Percentiles rank a stretch among this genome's conserved stretches.
phyloP scores from a whole-genome alignment of 2,329 filamentous ascomycete species.

The Leptographium wingfieldii region DNA sequence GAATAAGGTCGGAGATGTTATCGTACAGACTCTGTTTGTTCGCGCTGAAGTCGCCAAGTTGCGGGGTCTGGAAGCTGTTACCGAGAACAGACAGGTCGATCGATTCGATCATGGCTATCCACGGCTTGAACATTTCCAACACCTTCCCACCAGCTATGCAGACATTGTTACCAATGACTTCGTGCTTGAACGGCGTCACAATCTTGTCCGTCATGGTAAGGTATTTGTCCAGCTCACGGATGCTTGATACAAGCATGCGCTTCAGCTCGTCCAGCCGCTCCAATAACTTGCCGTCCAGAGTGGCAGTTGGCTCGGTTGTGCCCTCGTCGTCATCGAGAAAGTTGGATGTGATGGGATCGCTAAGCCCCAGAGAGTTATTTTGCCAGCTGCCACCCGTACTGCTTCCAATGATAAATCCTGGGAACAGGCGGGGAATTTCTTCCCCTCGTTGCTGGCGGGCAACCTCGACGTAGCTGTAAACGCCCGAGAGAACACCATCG shows the following conservation, averaged over 20 bases:
- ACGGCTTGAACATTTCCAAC: conserved; percentile 78
- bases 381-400: conserved; percentile 80
- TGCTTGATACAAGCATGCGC: conserved; percentile 70
- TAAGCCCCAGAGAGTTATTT: conserved; percentile 51
- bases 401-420: conserved; percentile 84
- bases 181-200: conserved; percentile 65
- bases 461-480: conserved; percentile 93
- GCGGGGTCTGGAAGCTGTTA: conserved; percentile 68
- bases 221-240: conserved; percentile 78
- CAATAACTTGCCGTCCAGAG: conserved; percentile 64
- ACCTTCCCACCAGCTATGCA: conserved; percentile 69
- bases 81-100: conserved; percentile 75
- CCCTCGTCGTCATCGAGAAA: conserved; percentile 77
- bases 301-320: conserved; percentile 54
- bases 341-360: conserved; percentile 65
- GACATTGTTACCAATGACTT: conserved; percentile 67
- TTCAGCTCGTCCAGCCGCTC: conserved; percentile 79
- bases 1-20: conserved; percentile 75
- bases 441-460: conserved; percentile 87
- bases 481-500: conserved; percentile 87
- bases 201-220: conserved; percentile 69
- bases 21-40: conserved; percentile 94
- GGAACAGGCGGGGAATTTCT: conserved; percentile 82
- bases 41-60: conserved; percentile 72
- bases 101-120: conserved; percentile 81